Conservation (phyloP, 345 rosid genomes). For the Citrus maxima region DNA sequence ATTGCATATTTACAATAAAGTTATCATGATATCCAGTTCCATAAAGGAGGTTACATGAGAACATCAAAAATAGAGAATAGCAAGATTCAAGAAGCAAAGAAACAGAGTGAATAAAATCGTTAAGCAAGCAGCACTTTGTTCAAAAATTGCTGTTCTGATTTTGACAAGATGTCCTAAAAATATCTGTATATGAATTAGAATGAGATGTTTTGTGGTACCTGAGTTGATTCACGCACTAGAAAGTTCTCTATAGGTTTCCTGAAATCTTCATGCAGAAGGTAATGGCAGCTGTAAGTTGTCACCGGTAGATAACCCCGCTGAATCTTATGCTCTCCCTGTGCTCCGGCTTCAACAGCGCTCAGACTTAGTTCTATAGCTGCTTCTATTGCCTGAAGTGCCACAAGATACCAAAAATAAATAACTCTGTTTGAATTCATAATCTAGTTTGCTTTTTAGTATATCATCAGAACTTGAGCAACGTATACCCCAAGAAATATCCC, state of each 20-base stretch:
- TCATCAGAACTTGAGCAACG: not conserved
- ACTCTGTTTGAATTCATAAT: not conserved
- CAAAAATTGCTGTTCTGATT: not conserved
- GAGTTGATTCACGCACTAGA: conserved; percentile 64
- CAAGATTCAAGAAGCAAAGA: not conserved
- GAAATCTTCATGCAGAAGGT: conserved; percentile 65
- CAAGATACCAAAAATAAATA: not conserved
- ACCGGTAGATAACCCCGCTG: conserved; percentile 93
- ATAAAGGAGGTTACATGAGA: too few species aligned
- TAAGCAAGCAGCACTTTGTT: not conserved
- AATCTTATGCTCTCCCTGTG: conserved; percentile 97
- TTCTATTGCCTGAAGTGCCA: conserved; percentile 68
- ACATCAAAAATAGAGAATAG: not conserved
- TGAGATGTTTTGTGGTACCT: conserved; percentile 36
- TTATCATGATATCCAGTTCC: too few species aligned
- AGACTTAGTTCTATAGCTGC: conserved; percentile 83
- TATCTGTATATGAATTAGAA: not conserved
- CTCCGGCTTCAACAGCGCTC: conserved; percentile 91
- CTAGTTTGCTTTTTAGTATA: not conserved
- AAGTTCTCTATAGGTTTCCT: conserved; percentile 65
- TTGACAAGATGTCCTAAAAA: not conserved
- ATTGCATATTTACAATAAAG: too few species aligned
- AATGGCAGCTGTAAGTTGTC: conserved; percentile 85
- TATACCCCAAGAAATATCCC: not conserved
- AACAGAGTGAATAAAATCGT: not conserved